Conservation (phyloP, 148 eudicot genomes). For the Polygonum aviculare region DNA sequence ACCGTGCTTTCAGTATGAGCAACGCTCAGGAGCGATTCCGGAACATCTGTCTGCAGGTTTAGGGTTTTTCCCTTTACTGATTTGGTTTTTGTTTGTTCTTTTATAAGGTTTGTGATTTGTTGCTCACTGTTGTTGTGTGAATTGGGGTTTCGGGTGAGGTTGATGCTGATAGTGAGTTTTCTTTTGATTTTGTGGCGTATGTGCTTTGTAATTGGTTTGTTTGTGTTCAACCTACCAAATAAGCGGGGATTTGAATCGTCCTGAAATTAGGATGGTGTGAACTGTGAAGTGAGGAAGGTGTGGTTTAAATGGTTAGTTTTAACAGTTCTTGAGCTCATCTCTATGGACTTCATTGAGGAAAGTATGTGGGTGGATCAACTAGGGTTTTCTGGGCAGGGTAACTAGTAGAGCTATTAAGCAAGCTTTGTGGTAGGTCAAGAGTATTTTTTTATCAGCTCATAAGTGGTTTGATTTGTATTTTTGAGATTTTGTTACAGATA, state of each 20-base stretch:
- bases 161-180: not conserved
- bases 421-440: not conserved
- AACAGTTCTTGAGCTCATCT: not conserved
- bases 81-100: not conserved
- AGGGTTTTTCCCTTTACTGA: not conserved
- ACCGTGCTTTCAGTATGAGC: constrained; percentile 76
- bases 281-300: not conserved
- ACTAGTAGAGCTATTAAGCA: not conserved
- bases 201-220: not conserved
- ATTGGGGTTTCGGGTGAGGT: not conserved
- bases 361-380: not conserved
- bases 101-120: not conserved
- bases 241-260: not conserved
- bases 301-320: not conserved
- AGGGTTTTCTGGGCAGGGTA: not conserved
- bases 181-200: not conserved
- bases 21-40: constrained; percentile 89
- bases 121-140: not conserved
- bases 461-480: not conserved
- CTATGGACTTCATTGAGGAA: not conserved
- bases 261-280: not conserved
- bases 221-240: not conserved
- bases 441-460: not conserved
- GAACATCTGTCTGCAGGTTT: constrained; percentile 84
- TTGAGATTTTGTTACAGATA: not conserved